Evolutionary conservation across 768 basidiomycete species (phyloP), one percentile per base, ranked within the genome.

Genomic region (Tulasnella sp.): DNA sequence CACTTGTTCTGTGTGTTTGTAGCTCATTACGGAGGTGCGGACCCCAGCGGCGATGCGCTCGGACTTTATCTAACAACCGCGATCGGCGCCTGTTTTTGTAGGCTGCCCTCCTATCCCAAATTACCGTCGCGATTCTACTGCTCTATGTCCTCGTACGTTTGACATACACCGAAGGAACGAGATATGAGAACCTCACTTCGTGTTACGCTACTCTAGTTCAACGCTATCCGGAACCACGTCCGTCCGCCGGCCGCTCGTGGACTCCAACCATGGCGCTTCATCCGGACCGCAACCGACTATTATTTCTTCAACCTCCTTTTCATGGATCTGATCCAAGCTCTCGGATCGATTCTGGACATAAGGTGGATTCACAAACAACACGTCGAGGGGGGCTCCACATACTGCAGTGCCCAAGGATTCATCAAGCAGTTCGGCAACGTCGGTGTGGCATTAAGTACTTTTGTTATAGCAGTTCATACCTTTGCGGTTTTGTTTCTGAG

Each of bases 401-500:
- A 80, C 45, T 85, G 85, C 76, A 84, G 81, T 19, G 80, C 81
- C 3, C 85, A 85, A 81, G 85, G 84, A 82, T 77, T 45, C 12
- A 36, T 75, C 17, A 64, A 78, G 42, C 74, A 75, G 25, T 36
- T 75, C 31, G 38, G 37, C 37, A 31, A 7, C 42, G 37, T 72
- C 40, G 42, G 42, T 29, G 38, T 45, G 17, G 42, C 71, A 11
- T 38, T 72, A 17, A 34, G 34, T 31, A 34, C 36, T 0, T 45
- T 37, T n/a, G 71, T 31, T 29, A 72, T 72, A 1, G 36, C 71
- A 0, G 40, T 45, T 8, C 84, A 85, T 77, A 86, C 85, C 14
- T 84, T 86, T 73, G 79, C 79, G 49, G 81, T 84, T 0, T 79
- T 86, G 64, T 83, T 85, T 25, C 82, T 86, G 58, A 80, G 81